These are phyloP conservation scores for Amaranthus palmeri DNA, from an alignment of 148 eudicot species.

Conservation along the genomic window DNA sequence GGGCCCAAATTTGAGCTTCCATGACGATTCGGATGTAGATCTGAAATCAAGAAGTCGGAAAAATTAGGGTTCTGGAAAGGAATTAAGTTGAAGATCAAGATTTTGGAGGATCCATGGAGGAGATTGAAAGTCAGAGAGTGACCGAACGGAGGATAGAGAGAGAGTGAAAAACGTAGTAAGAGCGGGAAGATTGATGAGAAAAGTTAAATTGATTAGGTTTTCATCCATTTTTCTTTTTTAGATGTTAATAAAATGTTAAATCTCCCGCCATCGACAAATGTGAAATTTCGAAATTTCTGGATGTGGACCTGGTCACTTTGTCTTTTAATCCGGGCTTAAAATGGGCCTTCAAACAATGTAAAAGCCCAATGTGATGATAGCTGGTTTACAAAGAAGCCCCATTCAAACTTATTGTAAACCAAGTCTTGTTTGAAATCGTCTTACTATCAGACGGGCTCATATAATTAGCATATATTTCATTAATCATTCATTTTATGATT, in stretches of 20 bases:
- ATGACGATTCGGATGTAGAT: conserved; percentile 17
- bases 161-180: not conserved
- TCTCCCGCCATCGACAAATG: conserved; percentile 2
- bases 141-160: conserved; percentile 5
- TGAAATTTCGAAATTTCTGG: conserved; percentile 4
- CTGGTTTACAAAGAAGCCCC: too few species aligned
- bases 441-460: too few species aligned
- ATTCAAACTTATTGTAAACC: too few species aligned
- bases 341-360: too few species aligned
- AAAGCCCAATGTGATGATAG: too few species aligned
- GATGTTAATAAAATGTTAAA: not conserved
- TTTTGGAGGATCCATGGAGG: conserved; percentile 20
- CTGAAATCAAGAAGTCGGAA: not conserved
- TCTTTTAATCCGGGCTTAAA: too few species aligned
- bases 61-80: conserved; percentile 23
- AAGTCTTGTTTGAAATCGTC: too few species aligned
- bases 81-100: conserved; percentile 7
- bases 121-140: not conserved
- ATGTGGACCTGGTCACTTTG: not conserved
- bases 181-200: conserved; percentile 18
- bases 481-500: too few species aligned
- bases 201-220: not conserved
- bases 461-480: too few species aligned
- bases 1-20: conserved; percentile 23
- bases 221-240: not conserved